Evolutionary conservation across 2,329 filamentous ascomycete genomes (phyloP), one percentile per base, ranked within the genome.

Genomic region (Xylaria sp.): DNA sequence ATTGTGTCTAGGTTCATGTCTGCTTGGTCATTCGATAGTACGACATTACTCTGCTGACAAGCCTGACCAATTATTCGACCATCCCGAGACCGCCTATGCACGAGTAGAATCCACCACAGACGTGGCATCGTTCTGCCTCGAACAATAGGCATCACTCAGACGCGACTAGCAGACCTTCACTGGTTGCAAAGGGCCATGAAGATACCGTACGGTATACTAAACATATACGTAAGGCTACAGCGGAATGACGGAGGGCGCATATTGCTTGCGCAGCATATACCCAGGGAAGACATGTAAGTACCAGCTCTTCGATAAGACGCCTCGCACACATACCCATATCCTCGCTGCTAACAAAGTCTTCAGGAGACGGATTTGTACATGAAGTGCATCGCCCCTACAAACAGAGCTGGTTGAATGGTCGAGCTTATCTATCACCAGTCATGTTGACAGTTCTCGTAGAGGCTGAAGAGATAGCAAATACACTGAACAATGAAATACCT

Each of bases 261-360:
- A 15, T n/a, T 21, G 12, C 40, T 42, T 12, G 5, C 35, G 9
- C 23, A 2, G 2, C 46, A 40, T 59, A 17, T 38, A 7, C 37
- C n/a, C 23, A 37, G 51, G 25, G 19, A 45, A 25, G 42, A 19
- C 8, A 45, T 53, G 63, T 62, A 58, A 62, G 63, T 55, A 6
- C 46, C 5, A 17, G n/a, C 17, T 43, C 21, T 40, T 31, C 43
- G 17, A 56, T 56, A 35, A 15, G n/a, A 61, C 9, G 19, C 11
- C 12, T 65, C 14, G 9, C 33, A 35, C 21, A 57, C 21, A 17
- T 17, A 19, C 56, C n/a, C 21, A 17, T 17, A 19, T 59, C n/a
- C 38, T 57, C 11, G 23, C 35, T 21, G 52, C 63, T 63, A 35
- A 65, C 60, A 35, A 35, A 46, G n/a, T n/a, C n/a, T 12, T 17